phyloP scores from a whole-genome alignment of 2,329 filamentous ascomycete genomes.

The Pseudogymnoascus sp. region DNA sequence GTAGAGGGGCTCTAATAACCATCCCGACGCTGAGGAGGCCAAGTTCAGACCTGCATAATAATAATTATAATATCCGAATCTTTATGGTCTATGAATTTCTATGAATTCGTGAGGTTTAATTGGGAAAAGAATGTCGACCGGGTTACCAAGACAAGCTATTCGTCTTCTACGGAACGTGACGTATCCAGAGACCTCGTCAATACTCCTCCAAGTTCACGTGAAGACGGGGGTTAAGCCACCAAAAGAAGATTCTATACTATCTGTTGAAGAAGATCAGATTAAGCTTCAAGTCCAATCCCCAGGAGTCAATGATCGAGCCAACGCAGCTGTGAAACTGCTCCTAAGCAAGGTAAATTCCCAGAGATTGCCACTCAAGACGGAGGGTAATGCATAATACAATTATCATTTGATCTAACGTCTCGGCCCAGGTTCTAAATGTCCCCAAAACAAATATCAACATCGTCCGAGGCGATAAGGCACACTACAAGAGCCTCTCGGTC shows the following conservation, averaged over 20 bases:
- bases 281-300: conserved; percentile 2
- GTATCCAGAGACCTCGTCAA: neutral
- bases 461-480: neutral
- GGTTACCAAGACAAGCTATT: neutral
- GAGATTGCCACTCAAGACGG: neutral
- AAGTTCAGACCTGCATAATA: neutral
- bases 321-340: conserved; percentile 1
- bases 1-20: neutral
- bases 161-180: neutral
- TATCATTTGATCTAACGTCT: neutral
- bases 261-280: neutral
- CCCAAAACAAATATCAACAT: conserved; percentile 1
- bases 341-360: neutral
- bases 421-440: neutral
- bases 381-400: neutral
- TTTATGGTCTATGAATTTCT: neutral
- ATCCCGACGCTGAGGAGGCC: neutral
- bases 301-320: conserved; percentile 4
- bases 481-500: neutral
- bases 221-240: conserved; percentile 1
- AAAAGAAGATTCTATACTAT: neutral
- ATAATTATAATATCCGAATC: neutral
- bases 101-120: neutral
- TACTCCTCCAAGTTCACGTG: conserved; percentile 6
- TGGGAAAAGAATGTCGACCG: neutral